These are phyloP conservation scores for Floccularia luteovirens DNA, from an alignment of 768 basidiomycete species.

Conservation along the genomic window DNA sequence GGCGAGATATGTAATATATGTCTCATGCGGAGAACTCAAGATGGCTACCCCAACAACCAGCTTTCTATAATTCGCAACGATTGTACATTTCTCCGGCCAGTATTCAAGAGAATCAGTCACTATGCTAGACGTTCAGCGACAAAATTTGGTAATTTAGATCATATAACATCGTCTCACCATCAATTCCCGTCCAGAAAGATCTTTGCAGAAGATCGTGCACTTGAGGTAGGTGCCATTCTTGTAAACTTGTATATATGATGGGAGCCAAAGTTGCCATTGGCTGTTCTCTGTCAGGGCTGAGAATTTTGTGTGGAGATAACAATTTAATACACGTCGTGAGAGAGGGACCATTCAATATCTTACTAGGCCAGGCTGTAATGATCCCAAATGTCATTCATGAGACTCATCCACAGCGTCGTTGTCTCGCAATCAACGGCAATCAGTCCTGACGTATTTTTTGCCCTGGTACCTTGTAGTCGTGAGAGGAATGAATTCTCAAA, in stretches of 20 bases:
- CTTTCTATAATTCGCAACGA: constrained; percentile 65
- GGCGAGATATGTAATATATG: constrained; percentile 77
- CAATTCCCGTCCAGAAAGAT: constrained; percentile 72
- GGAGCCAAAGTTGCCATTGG: constrained; percentile 36
- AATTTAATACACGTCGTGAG: neutral
- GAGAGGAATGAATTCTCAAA: constrained; percentile 62
- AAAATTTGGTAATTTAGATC: constrained; percentile 1
- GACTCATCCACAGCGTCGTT: constrained; percentile 61
- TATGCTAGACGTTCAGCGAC: constrained; percentile 15
- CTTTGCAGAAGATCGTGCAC: constrained; percentile 64
- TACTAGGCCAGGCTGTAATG: constrained; percentile 62
- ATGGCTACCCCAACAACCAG: constrained; percentile 71
- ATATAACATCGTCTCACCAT: constrained; percentile 35
- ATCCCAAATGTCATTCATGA: constrained; percentile 65
- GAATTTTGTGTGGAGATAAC: constrained; percentile 2
- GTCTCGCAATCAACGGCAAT: constrained; percentile 72
- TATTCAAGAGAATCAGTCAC: constrained; percentile 67
- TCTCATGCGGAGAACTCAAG: constrained; percentile 70
- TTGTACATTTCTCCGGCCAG: constrained; percentile 63
- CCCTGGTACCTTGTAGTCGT: constrained; percentile 43
- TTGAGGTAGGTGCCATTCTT: constrained; percentile 52
- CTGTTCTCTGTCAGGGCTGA: constrained; percentile 49
- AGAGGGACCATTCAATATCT: constrained; percentile 15
- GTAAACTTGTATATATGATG: constrained; percentile 58
- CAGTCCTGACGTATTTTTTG: constrained; percentile 21